Evolutionary conservation across 768 basidiomycete genomes (phyloP).

Genomic region (Auricularia heimuer): DNA sequence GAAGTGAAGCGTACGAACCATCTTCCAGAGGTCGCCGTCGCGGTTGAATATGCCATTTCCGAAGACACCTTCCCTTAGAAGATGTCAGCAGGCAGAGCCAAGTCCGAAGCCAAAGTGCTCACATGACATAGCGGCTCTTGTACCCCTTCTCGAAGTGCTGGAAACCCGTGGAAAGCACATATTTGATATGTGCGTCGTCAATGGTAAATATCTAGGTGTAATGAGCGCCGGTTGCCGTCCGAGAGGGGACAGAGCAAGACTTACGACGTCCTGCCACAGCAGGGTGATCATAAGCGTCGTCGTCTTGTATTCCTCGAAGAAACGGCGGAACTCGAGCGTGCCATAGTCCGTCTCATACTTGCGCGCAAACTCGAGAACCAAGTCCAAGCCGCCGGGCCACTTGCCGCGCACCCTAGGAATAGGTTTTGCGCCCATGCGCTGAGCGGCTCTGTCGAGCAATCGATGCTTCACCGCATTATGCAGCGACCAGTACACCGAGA

Average conservation of each 20-base stretch:
- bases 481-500: neutral
- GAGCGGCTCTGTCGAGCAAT: neutral
- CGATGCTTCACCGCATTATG: neutral
- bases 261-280: slow-evolving; percentile 58
- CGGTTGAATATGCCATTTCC: slow-evolving; percentile 29
- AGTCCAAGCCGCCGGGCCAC: slow-evolving; percentile 73
- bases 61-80: slow-evolving; percentile 24
- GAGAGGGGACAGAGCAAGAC: slow-evolving; percentile 16
- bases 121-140: slow-evolving; percentile 58
- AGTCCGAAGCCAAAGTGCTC: slow-evolving; percentile 15
- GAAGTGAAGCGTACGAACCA: slow-evolving; percentile 14
- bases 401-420: slow-evolving; percentile 54
- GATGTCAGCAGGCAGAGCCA: neutral
- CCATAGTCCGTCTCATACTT: slow-evolving; percentile 52
- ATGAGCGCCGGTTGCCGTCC: neutral
- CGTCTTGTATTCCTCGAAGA: slow-evolving; percentile 60
- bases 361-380: slow-evolving; percentile 45
- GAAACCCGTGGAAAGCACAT: slow-evolving; percentile 56
- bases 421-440: slow-evolving; percentile 26
- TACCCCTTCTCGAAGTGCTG: slow-evolving; percentile 57
- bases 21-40: slow-evolving; percentile 46
- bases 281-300: slow-evolving; percentile 62
- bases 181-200: slow-evolving; percentile 62
- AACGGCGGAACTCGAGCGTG: slow-evolving; percentile 49
- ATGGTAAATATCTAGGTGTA: slow-evolving; percentile 53